These are phyloP conservation scores for Yamadazyma takamatsuzukensis DNA, from an alignment of 805 yeast species.

Conservation along the genomic window DNA sequence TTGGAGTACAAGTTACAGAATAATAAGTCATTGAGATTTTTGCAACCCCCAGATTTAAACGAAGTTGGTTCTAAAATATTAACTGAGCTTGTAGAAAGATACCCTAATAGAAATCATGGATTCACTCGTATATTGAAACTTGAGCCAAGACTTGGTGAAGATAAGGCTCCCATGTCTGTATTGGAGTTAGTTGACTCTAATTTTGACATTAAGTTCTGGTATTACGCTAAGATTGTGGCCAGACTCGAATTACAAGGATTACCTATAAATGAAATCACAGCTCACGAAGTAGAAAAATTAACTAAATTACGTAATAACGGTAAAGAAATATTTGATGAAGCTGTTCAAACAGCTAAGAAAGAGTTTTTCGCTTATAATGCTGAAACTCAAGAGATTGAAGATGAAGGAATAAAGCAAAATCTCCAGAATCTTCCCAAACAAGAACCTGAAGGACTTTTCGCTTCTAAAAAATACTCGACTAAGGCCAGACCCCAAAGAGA, in stretches of 20 bases:
- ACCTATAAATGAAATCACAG: constrained; percentile 48
- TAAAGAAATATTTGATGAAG: constrained; percentile 48
- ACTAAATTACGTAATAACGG: constrained; percentile 47
- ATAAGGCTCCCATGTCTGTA: constrained; percentile 85
- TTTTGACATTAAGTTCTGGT: constrained; percentile 68
- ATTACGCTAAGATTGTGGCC: constrained; percentile 81
- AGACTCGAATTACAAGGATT: constrained; percentile 63
- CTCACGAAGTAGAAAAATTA: constrained; percentile 53
- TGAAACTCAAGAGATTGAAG: constrained; percentile 23
- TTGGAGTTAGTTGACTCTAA: constrained; percentile 75
- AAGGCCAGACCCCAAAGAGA: constrained; percentile 20
- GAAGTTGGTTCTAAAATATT: constrained; percentile 58
- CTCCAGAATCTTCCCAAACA: constrained; percentile 32
- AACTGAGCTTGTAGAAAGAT: constrained; percentile 62
- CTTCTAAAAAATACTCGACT: constrained; percentile 32
- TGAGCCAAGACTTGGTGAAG: constrained; percentile 80
- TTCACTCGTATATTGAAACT: constrained; percentile 80
- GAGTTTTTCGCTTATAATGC: constrained; percentile 34
- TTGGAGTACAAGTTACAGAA: constrained; percentile 13
- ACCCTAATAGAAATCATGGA: constrained; percentile 64
- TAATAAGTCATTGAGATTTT: constrained; percentile 19
- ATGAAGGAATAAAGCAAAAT: constrained; percentile 20
- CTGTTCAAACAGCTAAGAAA: constrained; percentile 51
- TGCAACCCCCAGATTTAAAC: constrained; percentile 48
- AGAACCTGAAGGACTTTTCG: constrained; percentile 18